Evolutionary conservation across 257 asterid genomes (phyloP).

Genomic region (Ligustrum vulgare): DNA sequence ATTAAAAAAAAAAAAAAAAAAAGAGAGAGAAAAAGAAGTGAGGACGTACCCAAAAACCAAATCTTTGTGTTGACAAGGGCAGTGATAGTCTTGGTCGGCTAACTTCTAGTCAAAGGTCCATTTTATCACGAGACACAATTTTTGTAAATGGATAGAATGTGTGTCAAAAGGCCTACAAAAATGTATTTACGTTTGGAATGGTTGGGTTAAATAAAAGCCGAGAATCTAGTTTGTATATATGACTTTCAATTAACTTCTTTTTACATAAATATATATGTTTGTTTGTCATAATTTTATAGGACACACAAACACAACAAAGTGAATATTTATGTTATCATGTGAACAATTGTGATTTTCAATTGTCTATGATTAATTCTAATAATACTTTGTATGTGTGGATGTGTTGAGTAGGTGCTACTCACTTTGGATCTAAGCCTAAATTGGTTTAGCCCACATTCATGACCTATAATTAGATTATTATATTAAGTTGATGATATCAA

Average conservation of each 20-base stretch:
- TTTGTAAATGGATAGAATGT: not conserved
- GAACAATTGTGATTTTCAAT: not conserved
- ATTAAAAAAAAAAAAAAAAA: not conserved
- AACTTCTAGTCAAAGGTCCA: constrained; percentile 11
- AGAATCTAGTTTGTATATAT: constrained; percentile 12
- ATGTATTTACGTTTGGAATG: not conserved
- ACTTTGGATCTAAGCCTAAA: no score
- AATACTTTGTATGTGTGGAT: not conserved
- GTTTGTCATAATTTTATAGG: not conserved
- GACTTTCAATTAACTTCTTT: not conserved
- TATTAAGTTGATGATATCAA: no score
- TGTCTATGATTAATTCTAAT: not conserved
- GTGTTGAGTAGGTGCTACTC: no score
- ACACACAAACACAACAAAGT: constrained; percentile 14
- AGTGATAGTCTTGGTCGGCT: constrained; percentile 43
- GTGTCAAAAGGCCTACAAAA: constrained; percentile 24
- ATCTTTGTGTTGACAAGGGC: constrained; percentile 34
- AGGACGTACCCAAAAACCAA: constrained; percentile 22
- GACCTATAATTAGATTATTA: no score
- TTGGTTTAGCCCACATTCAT: no score
- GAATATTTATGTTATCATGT: not conserved
- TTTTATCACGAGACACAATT: constrained; percentile 27
- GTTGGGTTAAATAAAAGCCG: constrained; percentile 11
- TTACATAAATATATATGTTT: not conserved
- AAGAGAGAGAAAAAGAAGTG: no score